Evolutionary conservation across 768 basidiomycete genomes (phyloP).

Genomic region (Kwoniella botswanensis): DNA sequence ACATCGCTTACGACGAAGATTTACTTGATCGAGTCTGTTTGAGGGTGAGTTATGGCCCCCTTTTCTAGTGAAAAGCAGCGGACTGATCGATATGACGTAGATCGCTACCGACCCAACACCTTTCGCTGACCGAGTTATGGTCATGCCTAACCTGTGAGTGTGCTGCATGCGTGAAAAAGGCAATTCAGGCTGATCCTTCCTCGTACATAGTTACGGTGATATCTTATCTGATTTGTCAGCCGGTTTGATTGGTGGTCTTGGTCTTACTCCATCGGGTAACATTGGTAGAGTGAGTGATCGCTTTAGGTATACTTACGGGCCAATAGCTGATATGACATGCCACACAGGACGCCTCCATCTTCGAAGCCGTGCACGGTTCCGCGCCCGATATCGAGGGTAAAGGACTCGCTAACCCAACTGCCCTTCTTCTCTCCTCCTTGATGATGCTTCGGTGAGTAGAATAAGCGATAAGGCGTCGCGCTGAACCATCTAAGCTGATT

Average conservation of each 20-base stretch:
- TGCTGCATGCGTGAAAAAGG: not conserved
- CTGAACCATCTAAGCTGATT: not conserved
- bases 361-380: slow-evolving; percentile 98
- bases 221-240: slow-evolving; percentile 98
- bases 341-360: slow-evolving; percentile 91
- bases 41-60: slow-evolving; percentile 64
- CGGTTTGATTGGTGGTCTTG: slow-evolving; percentile 95
- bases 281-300: slow-evolving; percentile 76
- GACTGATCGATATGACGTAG: slow-evolving; percentile 57
- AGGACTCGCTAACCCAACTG: slow-evolving; percentile 92
- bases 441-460: slow-evolving; percentile 90
- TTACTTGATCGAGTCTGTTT: slow-evolving; percentile 95
- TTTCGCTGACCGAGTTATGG: slow-evolving; percentile 96
- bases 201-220: slow-evolving; percentile 63
- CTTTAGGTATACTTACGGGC: not conserved
- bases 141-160: slow-evolving; percentile 97
- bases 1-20: slow-evolving; percentile 93
- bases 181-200: slow-evolving; percentile 2
- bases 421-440: slow-evolving; percentile 86
- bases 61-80: not conserved
- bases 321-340: not conserved
- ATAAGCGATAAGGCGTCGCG: not conserved
- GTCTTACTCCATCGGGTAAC: slow-evolving; percentile 95
- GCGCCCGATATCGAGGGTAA: slow-evolving; percentile 97
- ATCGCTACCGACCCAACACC: slow-evolving; percentile 92